Percentiles rank a stretch among this genome's conserved stretches.
phyloP scores from a whole-genome alignment of 139 green algal genomes.

The Deuterostichococcus epilithicus region DNA sequence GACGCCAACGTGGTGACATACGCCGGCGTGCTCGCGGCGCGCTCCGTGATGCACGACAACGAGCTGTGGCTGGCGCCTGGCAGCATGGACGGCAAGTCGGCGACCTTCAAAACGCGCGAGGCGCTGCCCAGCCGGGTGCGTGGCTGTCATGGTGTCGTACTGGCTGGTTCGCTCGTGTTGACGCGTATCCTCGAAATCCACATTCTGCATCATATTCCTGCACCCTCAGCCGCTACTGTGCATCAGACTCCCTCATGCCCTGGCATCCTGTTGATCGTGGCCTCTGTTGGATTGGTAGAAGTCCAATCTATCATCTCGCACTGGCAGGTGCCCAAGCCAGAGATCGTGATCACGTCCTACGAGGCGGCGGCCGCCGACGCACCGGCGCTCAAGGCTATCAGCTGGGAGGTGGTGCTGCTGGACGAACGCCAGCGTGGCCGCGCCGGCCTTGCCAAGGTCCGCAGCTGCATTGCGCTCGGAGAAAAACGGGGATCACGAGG shows the following conservation, averaged over 20 bases:
- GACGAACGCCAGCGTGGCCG: constrained; percentile 61
- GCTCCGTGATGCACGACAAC: constrained; percentile 57
- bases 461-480: too few relatives aligned
- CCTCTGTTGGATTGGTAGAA: too few relatives aligned
- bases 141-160: too few relatives aligned
- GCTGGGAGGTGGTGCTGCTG: constrained; percentile 65
- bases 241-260: too few relatives aligned
- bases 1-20: constrained; percentile 56
- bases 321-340: constrained; percentile 56
- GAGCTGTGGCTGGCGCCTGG: constrained; percentile 77
- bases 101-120: neutral
- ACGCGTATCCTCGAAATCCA: too few relatives aligned
- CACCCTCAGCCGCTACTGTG: too few relatives aligned
- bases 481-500: too few relatives aligned
- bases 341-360: constrained; percentile 67
- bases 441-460: constrained; percentile 38
- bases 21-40: constrained; percentile 40
- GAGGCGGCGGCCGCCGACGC: constrained; percentile 58
- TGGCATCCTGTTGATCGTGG: too few relatives aligned
- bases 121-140: constrained; percentile 27
- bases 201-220: too few relatives aligned
- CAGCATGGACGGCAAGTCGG: constrained; percentile 52
- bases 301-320: too few relatives aligned
- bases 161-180: too few relatives aligned
- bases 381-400: constrained; percentile 37